These are phyloP conservation scores for Fusarium staphyleae DNA, from an alignment of 2,329 filamentous ascomycete species.

Conservation along the genomic window DNA sequence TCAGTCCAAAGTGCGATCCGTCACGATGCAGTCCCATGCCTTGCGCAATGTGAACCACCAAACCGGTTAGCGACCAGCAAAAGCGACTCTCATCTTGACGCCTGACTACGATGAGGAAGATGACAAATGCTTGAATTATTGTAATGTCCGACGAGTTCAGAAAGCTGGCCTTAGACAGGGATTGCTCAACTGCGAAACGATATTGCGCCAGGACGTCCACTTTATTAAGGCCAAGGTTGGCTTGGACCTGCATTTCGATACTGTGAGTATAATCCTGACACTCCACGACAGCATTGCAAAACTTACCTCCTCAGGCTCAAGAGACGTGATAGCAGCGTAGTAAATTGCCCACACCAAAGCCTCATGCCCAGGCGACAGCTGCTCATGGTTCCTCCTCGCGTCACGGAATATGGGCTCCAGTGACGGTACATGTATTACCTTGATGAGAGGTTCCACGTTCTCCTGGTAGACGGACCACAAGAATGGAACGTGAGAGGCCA, in stretches of 20 bases:
- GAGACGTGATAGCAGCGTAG: conserved; percentile 63
- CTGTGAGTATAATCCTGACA: conserved; percentile 4
- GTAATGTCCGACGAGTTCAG: conserved; percentile 63
- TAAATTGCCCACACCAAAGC: conserved; percentile 71
- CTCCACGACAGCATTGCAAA: not conserved
- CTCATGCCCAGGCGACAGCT: conserved; percentile 63
- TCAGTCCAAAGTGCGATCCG: conserved; percentile 56
- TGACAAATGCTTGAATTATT: conserved; percentile 64
- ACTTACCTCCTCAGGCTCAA: conserved; percentile 66
- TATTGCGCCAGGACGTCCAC: conserved; percentile 55
- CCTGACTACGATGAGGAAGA: conserved; percentile 61
- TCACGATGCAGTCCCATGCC: conserved; percentile 68
- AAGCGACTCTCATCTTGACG: conserved; percentile 59
- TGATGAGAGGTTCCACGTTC: conserved; percentile 76
- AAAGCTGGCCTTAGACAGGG: conserved; percentile 64
- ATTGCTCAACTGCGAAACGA: conserved; percentile 62
- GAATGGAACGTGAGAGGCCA: conserved; percentile 68
- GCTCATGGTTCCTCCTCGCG: conserved; percentile 65
- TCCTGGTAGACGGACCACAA: conserved; percentile 77
- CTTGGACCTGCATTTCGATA: conserved; percentile 34
- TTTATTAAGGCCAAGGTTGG: conserved; percentile 54
- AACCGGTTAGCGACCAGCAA: conserved; percentile 66
- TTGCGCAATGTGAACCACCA: conserved; percentile 65
- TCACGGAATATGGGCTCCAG: conserved; percentile 67
- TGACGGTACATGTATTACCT: conserved; percentile 74